These are phyloP conservation scores for Sutorius australiensis DNA, from an alignment of 768 basidiomycete genomes.

Conservation along the genomic window DNA sequence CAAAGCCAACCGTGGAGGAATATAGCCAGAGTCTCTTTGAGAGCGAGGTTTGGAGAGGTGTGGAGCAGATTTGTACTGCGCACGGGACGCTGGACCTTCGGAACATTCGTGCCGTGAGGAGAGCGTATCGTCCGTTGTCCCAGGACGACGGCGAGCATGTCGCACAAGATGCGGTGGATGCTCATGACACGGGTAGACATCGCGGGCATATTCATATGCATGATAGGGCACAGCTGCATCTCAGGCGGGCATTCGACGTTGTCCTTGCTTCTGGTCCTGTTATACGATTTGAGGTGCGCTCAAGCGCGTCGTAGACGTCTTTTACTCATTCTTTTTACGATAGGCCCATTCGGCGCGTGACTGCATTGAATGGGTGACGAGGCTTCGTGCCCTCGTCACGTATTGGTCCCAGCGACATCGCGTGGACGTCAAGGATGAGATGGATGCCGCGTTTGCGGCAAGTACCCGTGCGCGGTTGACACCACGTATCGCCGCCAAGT, in stretches of 20 bases:
- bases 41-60: slow-evolving; percentile 59
- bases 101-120: slow-evolving; percentile 57
- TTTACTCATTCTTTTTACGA: background rate
- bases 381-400: slow-evolving; percentile 59
- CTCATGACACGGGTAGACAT: slow-evolving; percentile 65
- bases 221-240: slow-evolving; percentile 46
- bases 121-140: slow-evolving; percentile 39
- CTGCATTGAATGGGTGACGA: slow-evolving; percentile 83
- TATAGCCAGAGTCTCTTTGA: slow-evolving; percentile 39
- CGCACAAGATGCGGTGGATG: slow-evolving; percentile 40
- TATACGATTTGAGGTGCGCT: slow-evolving; percentile 72
- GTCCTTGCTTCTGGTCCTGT: slow-evolving; percentile 63
- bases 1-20: slow-evolving; percentile 25
- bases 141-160: slow-evolving; percentile 27
- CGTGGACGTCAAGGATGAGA: slow-evolving; percentile 73
- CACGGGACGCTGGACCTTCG: slow-evolving; percentile 73
- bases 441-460: slow-evolving; percentile 62
- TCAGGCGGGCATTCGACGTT: slow-evolving; percentile 75
- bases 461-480: slow-evolving; percentile 57
- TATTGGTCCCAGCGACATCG: slow-evolving; percentile 83
- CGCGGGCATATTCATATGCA: slow-evolving; percentile 40
- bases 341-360: slow-evolving; percentile 63
- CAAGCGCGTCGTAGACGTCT: background rate
- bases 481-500: slow-evolving; percentile 38
- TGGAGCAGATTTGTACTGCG: slow-evolving; percentile 58